phyloP scores from a whole-genome alignment of 2,329 filamentous ascomycete genomes.

The Fusarium camptoceras region DNA sequence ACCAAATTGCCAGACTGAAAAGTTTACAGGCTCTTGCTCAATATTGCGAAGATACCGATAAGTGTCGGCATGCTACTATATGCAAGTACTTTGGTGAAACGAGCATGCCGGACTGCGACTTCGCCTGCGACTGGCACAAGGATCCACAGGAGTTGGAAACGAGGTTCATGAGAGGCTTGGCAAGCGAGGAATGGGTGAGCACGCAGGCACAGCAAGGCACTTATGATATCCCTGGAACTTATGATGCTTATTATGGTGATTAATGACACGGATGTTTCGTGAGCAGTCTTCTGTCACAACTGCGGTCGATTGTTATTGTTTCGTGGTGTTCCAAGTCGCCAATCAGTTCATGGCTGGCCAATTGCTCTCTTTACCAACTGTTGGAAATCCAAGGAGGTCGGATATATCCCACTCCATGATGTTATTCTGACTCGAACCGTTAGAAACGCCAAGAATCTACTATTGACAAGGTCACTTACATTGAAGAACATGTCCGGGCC shows the following conservation, averaged over 20 bases:
- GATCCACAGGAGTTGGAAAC: conserved; percentile 68
- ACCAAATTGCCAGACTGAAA: conserved; percentile 65
- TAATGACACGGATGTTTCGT: conserved; percentile 11
- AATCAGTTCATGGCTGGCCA: conserved; percentile 31
- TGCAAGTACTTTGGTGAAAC: conserved; percentile 81
- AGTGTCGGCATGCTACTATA: conserved; percentile 81
- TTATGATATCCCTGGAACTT: conserved; percentile 59
- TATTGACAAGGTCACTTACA: conserved; percentile 18
- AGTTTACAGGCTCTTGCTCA: conserved; percentile 76
- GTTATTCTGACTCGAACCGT: conserved; percentile 32
- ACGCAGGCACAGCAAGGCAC: conserved; percentile 70
- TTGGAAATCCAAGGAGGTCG: conserved; percentile 40
- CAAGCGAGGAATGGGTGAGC: conserved; percentile 71
- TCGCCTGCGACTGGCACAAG: conserved; percentile 84
- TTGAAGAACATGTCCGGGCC: conserved; percentile 34
- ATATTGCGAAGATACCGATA: conserved; percentile 82
- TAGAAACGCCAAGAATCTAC: not conserved
- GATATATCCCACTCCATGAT: conserved; percentile 45
- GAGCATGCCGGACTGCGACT: conserved; percentile 70
- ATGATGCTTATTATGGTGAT: conserved; percentile 67
- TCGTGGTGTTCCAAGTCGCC: not conserved
- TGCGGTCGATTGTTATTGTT: not conserved
- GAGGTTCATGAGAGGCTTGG: conserved; percentile 67
- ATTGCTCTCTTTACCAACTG: conserved; percentile 4
- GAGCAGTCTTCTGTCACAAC: not conserved